A percentile compares a stretch with the other conserved stretches of the same genome.
Conservation (phyloP, 1,139 yeast species). For the Geotrichum reessii region DNA sequence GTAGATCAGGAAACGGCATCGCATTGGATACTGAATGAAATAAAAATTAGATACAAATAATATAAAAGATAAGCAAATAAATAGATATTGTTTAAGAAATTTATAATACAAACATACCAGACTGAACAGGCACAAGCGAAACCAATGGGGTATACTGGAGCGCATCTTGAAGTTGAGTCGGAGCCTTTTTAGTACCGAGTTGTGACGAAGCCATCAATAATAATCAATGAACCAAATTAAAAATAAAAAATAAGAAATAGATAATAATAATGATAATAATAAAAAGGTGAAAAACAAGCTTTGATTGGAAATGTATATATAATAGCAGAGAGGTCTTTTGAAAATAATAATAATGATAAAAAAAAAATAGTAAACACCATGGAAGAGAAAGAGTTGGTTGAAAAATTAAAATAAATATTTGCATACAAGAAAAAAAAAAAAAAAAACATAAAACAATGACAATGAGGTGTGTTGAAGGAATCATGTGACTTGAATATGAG, state of each 20-base stretch:
- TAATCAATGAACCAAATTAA: too few relatives aligned
- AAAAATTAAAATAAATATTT: neutral
- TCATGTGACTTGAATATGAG: neutral
- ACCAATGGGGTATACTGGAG: constrained; percentile 19
- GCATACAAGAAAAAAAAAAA: neutral
- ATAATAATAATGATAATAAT: neutral
- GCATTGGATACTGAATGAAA: constrained; percentile 7
- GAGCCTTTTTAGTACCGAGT: constrained; percentile 13
- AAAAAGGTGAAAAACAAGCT: neutral
- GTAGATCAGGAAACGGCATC: constrained; percentile 10
- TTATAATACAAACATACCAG: constrained; percentile 9
- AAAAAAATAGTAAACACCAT: neutral
- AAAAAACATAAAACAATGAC: neutral
- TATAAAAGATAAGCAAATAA: neutral
- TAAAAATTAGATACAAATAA: neutral
- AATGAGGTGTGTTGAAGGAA: neutral
- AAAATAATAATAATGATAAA: neutral
- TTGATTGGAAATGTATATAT: too few relatives aligned
- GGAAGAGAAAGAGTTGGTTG: neutral
- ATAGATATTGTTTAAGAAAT: neutral
- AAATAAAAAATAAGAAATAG: neutral
- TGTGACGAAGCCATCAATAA: constrained; percentile 5
- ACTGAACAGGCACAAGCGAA: constrained; percentile 18
- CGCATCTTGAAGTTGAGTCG: constrained; percentile 17
- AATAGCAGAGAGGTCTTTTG: too few relatives aligned